phyloP scores from a whole-genome alignment of 306 rosid genomes.

The Elaeagnus macrophylla region DNA sequence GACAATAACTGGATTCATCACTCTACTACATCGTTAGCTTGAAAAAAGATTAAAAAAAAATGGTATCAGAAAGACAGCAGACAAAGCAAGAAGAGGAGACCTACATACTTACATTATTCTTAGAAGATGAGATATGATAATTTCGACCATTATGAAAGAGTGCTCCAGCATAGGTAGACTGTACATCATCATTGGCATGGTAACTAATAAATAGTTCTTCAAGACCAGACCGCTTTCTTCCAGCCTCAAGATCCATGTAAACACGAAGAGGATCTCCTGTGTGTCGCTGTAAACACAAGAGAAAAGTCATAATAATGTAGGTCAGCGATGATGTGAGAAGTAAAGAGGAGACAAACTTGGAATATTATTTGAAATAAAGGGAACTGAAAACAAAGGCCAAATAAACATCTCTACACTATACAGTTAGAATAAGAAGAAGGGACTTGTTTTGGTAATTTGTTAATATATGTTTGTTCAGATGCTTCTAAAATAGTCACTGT shows the following conservation, averaged over 20 bases:
- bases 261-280: conserved; percentile 68
- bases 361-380: too few relatives aligned
- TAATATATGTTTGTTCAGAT: too few relatives aligned
- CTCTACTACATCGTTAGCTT: not conserved
- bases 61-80: not conserved
- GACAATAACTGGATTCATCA: not conserved
- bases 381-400: too few relatives aligned
- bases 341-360: not conserved
- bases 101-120: conserved; percentile 46
- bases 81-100: not conserved
- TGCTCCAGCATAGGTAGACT: conserved; percentile 86
- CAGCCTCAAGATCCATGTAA: conserved; percentile 94
- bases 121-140: conserved; percentile 50
- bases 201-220: conserved; percentile 81
- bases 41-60: not conserved
- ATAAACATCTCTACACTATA: too few relatives aligned
- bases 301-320: conserved; percentile 12
- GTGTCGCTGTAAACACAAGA: conserved; percentile 42
- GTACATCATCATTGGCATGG: conserved; percentile 83
- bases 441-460: too few relatives aligned
- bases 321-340: conserved; percentile 8
- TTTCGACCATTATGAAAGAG: conserved; percentile 79
- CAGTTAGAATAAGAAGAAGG: too few relatives aligned
- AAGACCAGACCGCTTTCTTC: conserved; percentile 57
- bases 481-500: too few relatives aligned